A percentile compares a stretch with the other conserved stretches of the same genome.
Evolutionary conservation across 2,329 filamentous ascomycete genomes (phyloP).

Genomic region (Fusarium fracticaudum): DNA sequence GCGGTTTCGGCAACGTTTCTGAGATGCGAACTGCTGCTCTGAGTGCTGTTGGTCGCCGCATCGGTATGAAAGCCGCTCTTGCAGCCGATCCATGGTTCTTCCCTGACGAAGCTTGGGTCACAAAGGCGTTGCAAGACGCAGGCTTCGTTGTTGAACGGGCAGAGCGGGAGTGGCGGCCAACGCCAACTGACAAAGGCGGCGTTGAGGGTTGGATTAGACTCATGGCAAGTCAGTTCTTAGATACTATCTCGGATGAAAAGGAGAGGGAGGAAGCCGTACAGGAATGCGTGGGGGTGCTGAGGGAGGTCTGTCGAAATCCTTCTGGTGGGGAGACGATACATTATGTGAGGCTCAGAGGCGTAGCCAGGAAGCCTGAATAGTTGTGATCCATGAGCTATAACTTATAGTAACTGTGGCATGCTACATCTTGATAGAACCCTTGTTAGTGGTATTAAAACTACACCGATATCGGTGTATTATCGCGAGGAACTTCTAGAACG

Average conservation of each 20-base stretch:
- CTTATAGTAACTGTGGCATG: neutral
- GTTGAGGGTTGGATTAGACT: slow-evolving; percentile 73
- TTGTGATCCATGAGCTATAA: neutral
- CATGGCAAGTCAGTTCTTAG: slow-evolving; percentile 69
- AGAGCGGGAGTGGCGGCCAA: slow-evolving; percentile 74
- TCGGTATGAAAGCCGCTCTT: slow-evolving; percentile 59
- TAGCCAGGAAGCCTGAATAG: slow-evolving; percentile 52
- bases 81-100: slow-evolving; percentile 76
- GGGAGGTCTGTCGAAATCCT: slow-evolving; percentile 63
- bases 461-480: neutral
- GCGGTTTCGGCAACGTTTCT: slow-evolving; percentile 73
- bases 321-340: slow-evolving; percentile 65
- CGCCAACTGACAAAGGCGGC: slow-evolving; percentile 65
- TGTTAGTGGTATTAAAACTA: neutral
- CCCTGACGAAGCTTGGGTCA: slow-evolving; percentile 70
- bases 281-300: slow-evolving; percentile 65
- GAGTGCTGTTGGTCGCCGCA: slow-evolving; percentile 60
- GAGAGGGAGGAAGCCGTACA: slow-evolving; percentile 62
- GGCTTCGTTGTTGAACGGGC: slow-evolving; percentile 61
- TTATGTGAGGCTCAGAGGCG: slow-evolving; percentile 64
- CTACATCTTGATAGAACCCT: neutral
- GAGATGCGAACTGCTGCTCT: slow-evolving; percentile 70
- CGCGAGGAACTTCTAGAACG: neutral
- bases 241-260: slow-evolving; percentile 56
- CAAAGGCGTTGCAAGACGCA: slow-evolving; percentile 54